Evolutionary conservation across 2,329 filamentous ascomycete genomes (phyloP).

Genomic region (Bipolaris victoriae): DNA sequence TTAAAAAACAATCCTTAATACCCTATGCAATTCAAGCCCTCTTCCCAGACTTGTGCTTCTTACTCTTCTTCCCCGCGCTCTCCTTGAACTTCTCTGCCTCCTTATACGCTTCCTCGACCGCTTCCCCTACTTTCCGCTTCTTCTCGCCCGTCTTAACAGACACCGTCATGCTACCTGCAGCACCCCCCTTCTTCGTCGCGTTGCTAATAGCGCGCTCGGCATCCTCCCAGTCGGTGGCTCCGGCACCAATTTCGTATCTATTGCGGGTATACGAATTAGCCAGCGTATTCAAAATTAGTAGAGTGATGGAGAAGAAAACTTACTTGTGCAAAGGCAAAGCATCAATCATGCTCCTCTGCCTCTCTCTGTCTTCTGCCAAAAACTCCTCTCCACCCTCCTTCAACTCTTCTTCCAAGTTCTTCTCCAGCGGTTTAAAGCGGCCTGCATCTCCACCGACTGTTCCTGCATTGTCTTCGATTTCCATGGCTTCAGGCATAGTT

Average conservation of each 20-base stretch:
- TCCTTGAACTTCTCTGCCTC: slow-evolving; percentile 47
- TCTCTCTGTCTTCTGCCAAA: slow-evolving; percentile 69
- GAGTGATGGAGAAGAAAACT: slow-evolving; percentile 42
- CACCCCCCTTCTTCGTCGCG: slow-evolving; percentile 55
- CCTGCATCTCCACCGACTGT: slow-evolving; percentile 62
- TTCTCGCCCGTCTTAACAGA: slow-evolving; percentile 79
- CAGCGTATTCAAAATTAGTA: not conserved
- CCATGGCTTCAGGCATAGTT: slow-evolving; percentile 54
- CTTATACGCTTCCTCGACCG: slow-evolving; percentile 56
- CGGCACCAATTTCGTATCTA: slow-evolving; percentile 56
- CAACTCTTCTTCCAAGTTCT: slow-evolving; percentile 78
- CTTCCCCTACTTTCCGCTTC: slow-evolving; percentile 74
- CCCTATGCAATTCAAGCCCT: slow-evolving; percentile 32
- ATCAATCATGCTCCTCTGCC: slow-evolving; percentile 88
- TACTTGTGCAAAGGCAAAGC: slow-evolving; percentile 86
- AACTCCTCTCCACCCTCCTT: slow-evolving; percentile 82
- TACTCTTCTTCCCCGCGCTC: slow-evolving; percentile 42
- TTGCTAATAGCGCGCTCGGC: slow-evolving; percentile 74
- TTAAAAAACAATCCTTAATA: not conserved
- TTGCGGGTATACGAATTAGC: slow-evolving; percentile 1
- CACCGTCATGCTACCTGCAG: slow-evolving; percentile 67
- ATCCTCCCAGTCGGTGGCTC: slow-evolving; percentile 61
- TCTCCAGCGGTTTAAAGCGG: slow-evolving; percentile 73
- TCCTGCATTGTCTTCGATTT: slow-evolving; percentile 53
- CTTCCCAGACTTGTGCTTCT: slow-evolving; percentile 53